Evolutionary conservation across 495 filamentous ascomycete species (phyloP).

Genomic region (Aspergillus diversus): DNA sequence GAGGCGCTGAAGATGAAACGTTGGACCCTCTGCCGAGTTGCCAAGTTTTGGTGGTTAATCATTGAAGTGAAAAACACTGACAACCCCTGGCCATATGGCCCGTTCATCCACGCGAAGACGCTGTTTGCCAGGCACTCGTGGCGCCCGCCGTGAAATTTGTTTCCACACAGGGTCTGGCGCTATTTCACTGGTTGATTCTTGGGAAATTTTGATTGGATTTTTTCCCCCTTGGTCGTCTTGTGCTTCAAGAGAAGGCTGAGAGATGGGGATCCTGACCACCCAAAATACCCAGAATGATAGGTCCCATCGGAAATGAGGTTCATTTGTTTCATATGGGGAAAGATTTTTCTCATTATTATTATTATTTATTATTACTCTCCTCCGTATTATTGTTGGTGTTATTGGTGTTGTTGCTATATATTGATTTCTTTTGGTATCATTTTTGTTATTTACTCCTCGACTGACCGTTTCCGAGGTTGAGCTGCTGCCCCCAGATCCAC

Average conservation of each 20-base stretch:
- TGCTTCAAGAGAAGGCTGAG: not conserved
- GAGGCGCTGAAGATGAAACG: slow-evolving; percentile 25
- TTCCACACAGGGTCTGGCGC: not conserved
- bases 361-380: too few species aligned
- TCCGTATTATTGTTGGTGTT: too few species aligned
- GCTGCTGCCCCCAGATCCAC: slow-evolving; percentile 1
- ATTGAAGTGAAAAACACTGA: not conserved
- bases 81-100: slow-evolving; percentile 14
- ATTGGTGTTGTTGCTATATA: too few species aligned
- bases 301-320: too few species aligned
- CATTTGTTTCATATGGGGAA: too few species aligned
- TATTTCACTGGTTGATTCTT: not conserved
- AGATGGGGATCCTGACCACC: too few species aligned
- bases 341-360: too few species aligned
- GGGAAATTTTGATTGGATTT: not conserved
- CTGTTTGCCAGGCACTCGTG: not conserved
- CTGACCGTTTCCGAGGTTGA: not conserved
- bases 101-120: slow-evolving; percentile 7
- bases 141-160: not conserved
- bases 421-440: not conserved
- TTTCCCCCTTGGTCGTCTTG: not conserved
- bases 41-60: slow-evolving; percentile 34
- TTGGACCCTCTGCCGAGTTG: slow-evolving; percentile 26
- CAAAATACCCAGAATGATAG: too few species aligned
- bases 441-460: not conserved